Evolutionary conservation across 805 yeast species (phyloP).

Genomic region (Yarrowia porcina): DNA sequence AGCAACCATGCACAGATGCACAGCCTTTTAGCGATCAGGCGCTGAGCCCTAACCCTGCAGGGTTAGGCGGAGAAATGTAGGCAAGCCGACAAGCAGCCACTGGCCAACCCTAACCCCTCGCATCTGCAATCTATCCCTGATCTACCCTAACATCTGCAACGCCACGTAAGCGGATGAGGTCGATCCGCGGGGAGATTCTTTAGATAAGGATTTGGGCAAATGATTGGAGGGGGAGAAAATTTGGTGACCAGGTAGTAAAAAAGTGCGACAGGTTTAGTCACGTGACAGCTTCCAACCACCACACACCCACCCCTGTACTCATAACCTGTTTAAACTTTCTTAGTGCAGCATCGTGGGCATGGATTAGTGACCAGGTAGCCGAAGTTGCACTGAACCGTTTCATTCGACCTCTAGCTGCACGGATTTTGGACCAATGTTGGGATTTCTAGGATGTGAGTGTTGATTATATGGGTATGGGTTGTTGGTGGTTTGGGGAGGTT

Average conservation of each 20-base stretch:
- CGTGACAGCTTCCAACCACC: too few species aligned
- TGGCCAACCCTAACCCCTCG: background rate
- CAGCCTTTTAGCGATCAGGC: background rate
- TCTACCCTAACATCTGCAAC: background rate
- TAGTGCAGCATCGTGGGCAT: background rate
- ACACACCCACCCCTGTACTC: too few species aligned
- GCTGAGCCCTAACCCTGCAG: background rate
- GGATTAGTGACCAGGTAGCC: background rate
- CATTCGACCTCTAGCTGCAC: background rate
- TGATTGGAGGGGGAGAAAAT: background rate
- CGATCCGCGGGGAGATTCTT: slow-evolving; percentile 1
- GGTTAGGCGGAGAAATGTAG: too few species aligned
- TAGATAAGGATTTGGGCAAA: background rate
- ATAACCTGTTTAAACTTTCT: background rate
- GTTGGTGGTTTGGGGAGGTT: background rate
- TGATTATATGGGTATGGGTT: background rate
- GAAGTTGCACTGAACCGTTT: background rate
- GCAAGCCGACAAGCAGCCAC: too few species aligned
- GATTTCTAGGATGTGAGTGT: slow-evolving; percentile 23
- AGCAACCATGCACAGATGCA: slow-evolving; percentile 4
- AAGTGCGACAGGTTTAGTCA: too few species aligned
- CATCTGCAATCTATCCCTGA: background rate
- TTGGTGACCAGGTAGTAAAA: too few species aligned
- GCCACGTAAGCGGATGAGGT: slow-evolving; percentile 11
- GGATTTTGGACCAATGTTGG: background rate